These are phyloP conservation scores for Didymella pomorum DNA, from an alignment of 2,329 filamentous ascomycete genomes.

Conservation along the genomic window DNA sequence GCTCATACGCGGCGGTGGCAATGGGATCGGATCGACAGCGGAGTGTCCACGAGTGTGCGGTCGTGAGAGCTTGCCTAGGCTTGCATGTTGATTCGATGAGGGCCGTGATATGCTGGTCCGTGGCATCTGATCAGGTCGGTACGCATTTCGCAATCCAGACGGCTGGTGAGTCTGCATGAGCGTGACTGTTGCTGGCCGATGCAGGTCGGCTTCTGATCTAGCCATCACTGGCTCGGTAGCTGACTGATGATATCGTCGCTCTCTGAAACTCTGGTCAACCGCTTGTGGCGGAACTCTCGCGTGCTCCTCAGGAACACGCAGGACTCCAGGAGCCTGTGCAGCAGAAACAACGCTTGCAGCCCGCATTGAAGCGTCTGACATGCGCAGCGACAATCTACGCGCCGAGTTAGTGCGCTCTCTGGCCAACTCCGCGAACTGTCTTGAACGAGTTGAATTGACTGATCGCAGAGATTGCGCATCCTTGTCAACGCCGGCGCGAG, in stretches of 20 bases:
- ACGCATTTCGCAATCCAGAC: slow-evolving; percentile 35
- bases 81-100: slow-evolving; percentile 26
- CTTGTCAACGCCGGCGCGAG: slow-evolving; percentile 18
- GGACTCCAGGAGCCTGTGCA: slow-evolving; percentile 29
- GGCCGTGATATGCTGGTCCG: slow-evolving; percentile 23
- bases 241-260: slow-evolving; percentile 13
- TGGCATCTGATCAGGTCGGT: slow-evolving; percentile 21
- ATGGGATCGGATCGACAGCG: slow-evolving; percentile 18
- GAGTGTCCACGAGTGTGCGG: slow-evolving; percentile 20
- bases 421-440: slow-evolving; percentile 41
- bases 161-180: slow-evolving; percentile 25
- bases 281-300: slow-evolving; percentile 20
- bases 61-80: slow-evolving; percentile 14
- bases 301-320: slow-evolving; percentile 30
- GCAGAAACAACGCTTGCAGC: slow-evolving; percentile 22
- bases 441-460: slow-evolving; percentile 40
- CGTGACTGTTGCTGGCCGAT: slow-evolving; percentile 14
- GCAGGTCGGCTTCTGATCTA: slow-evolving; percentile 1
- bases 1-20: slow-evolving; percentile 25
- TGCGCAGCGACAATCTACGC: slow-evolving; percentile 40
- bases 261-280: slow-evolving; percentile 18
- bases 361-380: slow-evolving; percentile 43
- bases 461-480: slow-evolving; percentile 10
- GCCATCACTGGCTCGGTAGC: neutral
- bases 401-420: slow-evolving; percentile 36